phyloP scores from a whole-genome alignment of 805 yeast genomes.

The Saccharomycodes ludwigii region DNA sequence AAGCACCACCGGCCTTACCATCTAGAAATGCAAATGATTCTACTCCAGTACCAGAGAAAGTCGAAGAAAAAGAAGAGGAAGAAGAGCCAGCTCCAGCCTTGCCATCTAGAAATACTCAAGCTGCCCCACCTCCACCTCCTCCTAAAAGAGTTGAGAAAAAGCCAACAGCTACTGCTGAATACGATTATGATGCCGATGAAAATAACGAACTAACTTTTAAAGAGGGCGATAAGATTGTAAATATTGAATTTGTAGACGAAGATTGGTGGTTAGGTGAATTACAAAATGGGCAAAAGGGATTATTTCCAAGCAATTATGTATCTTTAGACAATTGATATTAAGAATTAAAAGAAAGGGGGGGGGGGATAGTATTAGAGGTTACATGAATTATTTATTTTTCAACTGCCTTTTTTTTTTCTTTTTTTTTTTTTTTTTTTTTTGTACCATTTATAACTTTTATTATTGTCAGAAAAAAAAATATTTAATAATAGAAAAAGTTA shows the following conservation, averaged over 20 bases:
- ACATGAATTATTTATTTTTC: neutral
- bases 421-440: neutral
- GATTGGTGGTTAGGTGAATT: conserved; percentile 96
- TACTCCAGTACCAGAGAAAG: conserved; percentile 15
- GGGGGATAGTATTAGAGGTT: too few species aligned
- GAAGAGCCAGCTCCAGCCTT: conserved; percentile 16
- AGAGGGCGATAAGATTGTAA: conserved; percentile 71
- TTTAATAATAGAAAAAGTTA: too few species aligned
- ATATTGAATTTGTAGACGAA: conserved; percentile 81
- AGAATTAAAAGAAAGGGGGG: neutral
- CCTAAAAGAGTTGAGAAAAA: conserved; percentile 13
- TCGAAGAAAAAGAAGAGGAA: conserved; percentile 12
- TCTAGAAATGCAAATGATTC: conserved; percentile 18
- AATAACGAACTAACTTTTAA: conserved; percentile 79
- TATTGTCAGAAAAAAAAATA: too few species aligned
- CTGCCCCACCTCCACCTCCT: conserved; percentile 22
- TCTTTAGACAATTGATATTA: conserved; percentile 14
- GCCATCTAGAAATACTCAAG: conserved; percentile 15
- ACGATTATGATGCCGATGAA: conserved; percentile 85
- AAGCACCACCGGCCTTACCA: conserved; percentile 18
- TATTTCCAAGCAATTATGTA: conserved; percentile 91
- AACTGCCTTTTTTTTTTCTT: neutral
- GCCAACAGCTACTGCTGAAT: conserved; percentile 62
- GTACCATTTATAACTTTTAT: neutral
- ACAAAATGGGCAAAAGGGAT: conserved; percentile 55